phyloP scores from a whole-genome alignment of 1,284 basidiomycete species.

The Phlebopus sp. region DNA sequence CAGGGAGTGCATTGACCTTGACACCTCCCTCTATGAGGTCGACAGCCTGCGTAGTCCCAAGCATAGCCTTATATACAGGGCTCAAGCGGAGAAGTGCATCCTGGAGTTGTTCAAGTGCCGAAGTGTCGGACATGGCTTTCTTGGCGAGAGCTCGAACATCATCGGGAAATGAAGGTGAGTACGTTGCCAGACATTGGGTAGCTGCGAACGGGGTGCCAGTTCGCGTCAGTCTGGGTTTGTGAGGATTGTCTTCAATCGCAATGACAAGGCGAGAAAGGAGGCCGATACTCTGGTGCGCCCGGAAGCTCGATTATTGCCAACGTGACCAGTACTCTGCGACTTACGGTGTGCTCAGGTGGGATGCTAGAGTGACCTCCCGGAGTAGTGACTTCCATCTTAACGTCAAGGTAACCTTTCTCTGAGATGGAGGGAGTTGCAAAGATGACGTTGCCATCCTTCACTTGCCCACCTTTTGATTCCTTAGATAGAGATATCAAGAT shows the following conservation, averaged over 20 bases:
- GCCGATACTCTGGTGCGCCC: slow-evolving; percentile 49
- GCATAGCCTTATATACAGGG: slow-evolving; percentile 38
- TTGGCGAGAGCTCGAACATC: slow-evolving; percentile 40
- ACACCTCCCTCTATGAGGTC: slow-evolving; percentile 55
- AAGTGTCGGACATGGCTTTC: slow-evolving; percentile 25
- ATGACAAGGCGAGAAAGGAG: slow-evolving; percentile 54
- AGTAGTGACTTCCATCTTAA: slow-evolving; percentile 51
- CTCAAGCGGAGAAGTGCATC: slow-evolving; percentile 35
- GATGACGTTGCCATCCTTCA: slow-evolving; percentile 34
- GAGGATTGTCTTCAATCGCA: slow-evolving; percentile 51
- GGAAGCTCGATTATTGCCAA: background rate
- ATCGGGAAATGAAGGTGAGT: slow-evolving; percentile 42
- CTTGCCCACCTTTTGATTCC: slow-evolving; percentile 33
- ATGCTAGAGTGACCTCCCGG: slow-evolving; percentile 70
- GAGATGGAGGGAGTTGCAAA: slow-evolving; percentile 58
- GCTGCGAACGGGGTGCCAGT: slow-evolving; percentile 12
- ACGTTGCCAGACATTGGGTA: slow-evolving; percentile 45
- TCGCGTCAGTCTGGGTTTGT: slow-evolving; percentile 37
- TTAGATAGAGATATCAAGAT: slow-evolving; percentile 12
- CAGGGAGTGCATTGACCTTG: slow-evolving; percentile 49
- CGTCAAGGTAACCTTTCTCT: slow-evolving; percentile 68
- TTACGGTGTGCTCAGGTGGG: slow-evolving; percentile 56
- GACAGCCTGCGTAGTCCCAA: slow-evolving; percentile 67
- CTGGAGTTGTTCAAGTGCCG: slow-evolving; percentile 41
- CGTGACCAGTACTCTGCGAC: slow-evolving; percentile 5